Evolutionary conservation across 2,329 filamentous ascomycete species (phyloP).

Genomic region (Beauveria medogensis): DNA sequence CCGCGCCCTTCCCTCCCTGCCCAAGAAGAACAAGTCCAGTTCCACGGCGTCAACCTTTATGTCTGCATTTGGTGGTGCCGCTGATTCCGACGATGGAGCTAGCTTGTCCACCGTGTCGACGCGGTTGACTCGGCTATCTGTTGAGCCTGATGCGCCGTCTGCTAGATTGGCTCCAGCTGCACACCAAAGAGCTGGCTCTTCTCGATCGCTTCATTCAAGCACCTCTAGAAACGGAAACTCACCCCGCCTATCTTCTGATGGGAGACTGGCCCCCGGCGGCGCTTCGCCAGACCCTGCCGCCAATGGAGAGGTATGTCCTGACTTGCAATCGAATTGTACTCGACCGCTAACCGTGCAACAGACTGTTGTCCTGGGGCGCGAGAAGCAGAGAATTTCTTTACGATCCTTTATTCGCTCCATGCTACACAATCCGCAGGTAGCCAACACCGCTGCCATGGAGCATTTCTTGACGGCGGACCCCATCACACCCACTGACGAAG

Average conservation of each 20-base stretch:
- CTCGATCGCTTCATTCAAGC: slow-evolving; percentile 23
- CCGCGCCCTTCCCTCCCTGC: slow-evolving; percentile 77
- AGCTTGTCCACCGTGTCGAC: slow-evolving; percentile 78
- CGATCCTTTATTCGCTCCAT: slow-evolving; percentile 84
- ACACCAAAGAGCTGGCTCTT: slow-evolving; percentile 17
- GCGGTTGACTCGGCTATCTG: slow-evolving; percentile 38
- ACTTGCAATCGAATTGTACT: not conserved
- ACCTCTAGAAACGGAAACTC: slow-evolving; percentile 21
- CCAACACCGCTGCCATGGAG: slow-evolving; percentile 71
- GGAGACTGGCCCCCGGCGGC: slow-evolving; percentile 20
- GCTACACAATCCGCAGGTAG: slow-evolving; percentile 75
- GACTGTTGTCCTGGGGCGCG: slow-evolving; percentile 63
- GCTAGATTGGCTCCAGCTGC: slow-evolving; percentile 18
- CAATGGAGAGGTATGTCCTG: slow-evolving; percentile 17
- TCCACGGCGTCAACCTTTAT: slow-evolving; percentile 55
- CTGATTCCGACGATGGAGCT: slow-evolving; percentile 70
- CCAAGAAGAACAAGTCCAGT: slow-evolving; percentile 83
- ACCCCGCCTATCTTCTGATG: slow-evolving; percentile 25
- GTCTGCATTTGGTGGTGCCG: slow-evolving; percentile 43
- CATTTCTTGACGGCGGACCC: slow-evolving; percentile 74
- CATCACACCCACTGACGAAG: slow-evolving; percentile 69
- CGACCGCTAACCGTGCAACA: slow-evolving; percentile 18
- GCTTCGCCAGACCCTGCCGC: slow-evolving; percentile 16
- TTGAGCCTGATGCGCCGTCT: slow-evolving; percentile 19
- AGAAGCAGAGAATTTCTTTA: slow-evolving; percentile 84